Conservation (phyloP, 2,329 filamentous ascomycete genomes). For the Talaromyces sp. region DNA sequence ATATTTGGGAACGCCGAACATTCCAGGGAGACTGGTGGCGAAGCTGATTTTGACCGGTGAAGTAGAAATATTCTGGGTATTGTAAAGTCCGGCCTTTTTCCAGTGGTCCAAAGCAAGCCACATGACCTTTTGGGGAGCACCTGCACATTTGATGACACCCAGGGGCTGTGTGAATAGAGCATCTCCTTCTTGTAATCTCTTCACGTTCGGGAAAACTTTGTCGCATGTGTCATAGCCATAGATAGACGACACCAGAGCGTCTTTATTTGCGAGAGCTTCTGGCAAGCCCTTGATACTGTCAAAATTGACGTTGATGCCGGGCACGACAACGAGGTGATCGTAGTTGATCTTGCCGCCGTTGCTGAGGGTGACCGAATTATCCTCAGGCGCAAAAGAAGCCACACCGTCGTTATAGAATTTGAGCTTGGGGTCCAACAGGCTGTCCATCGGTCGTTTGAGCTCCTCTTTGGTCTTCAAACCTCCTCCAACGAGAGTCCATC, state of each 20-base stretch:
- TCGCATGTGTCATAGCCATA: conserved; percentile 56
- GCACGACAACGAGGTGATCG: conserved; percentile 62
- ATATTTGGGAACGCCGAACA: conserved; percentile 62
- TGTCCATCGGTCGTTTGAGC: conserved; percentile 49
- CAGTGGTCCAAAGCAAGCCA: conserved; percentile 60
- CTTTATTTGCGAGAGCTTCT: conserved; percentile 51
- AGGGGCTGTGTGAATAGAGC: conserved; percentile 60
- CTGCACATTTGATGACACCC: conserved; percentile 59
- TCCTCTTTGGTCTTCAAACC: conserved; percentile 62
- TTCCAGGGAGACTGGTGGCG: conserved; percentile 53
- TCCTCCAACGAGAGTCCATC: conserved; percentile 66
- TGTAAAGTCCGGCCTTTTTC: conserved; percentile 53
- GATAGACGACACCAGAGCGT: conserved; percentile 53
- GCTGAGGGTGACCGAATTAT: conserved; percentile 54
- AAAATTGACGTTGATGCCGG: conserved; percentile 54
- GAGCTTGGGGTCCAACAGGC: conserved; percentile 57
- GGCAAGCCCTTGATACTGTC: conserved; percentile 53
- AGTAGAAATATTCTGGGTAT: conserved; percentile 36
- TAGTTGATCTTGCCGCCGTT: conserved; percentile 58
- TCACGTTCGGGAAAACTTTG: conserved; percentile 51
- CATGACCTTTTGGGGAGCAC: conserved; percentile 60
- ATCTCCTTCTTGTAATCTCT: conserved; percentile 47
- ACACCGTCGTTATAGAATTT: conserved; percentile 58
- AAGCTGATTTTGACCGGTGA: conserved; percentile 52
- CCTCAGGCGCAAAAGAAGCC: conserved; percentile 50